Base-by-base conservation (phyloP, 305 asterid species). In the Fraxinus ornus region DNA sequence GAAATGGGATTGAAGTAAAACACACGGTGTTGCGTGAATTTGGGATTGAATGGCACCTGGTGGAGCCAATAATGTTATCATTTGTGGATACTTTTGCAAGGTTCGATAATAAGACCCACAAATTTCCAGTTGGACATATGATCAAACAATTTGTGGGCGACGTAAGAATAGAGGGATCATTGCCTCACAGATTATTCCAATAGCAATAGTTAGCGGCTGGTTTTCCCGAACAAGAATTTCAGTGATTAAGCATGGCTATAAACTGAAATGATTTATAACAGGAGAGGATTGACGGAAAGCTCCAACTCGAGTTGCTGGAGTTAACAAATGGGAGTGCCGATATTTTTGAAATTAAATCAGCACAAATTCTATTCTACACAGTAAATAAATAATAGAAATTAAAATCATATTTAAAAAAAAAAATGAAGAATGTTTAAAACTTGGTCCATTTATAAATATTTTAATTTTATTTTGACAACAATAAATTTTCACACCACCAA, bases 111-210 rank as follows among this genome's bases (percentile, higher is more conserved):
- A 0, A 36, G 13, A 7, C 24, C 28, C 55, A n/a, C 78, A 2
- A 3, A 13, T 3, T 24, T 39, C 79, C 81, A 80, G 47, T 13
- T 33, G 39, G 52, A 86, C 88, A 86, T 89, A 89, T 89, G 8
- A 85, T 85, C 97, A 60, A 92, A 90, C 91, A 88, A 8, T n/a
- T 91, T 66, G 84, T 3, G 86, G 73, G 88, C 90, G 7, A 62
- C 3, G 22, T 19, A 6, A 3, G 24, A 55, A 0, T n/a, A 1
- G 26, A 1, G 24, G 5, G 17, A 55, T 55, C 66, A 55, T 55
- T 0, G 17, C 7, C 24, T 12, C 7, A 0, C 26, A 55, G 8
- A 19, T 6, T 19, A 19, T 17, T 55, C 66, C 10, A 6, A 55
- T 47, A 47, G 49, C 15, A 9, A 41, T 41, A 41, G 49, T 41